Conservation (phyloP, 306 rosid genomes). For the Cyclanthera cordifolia region DNA sequence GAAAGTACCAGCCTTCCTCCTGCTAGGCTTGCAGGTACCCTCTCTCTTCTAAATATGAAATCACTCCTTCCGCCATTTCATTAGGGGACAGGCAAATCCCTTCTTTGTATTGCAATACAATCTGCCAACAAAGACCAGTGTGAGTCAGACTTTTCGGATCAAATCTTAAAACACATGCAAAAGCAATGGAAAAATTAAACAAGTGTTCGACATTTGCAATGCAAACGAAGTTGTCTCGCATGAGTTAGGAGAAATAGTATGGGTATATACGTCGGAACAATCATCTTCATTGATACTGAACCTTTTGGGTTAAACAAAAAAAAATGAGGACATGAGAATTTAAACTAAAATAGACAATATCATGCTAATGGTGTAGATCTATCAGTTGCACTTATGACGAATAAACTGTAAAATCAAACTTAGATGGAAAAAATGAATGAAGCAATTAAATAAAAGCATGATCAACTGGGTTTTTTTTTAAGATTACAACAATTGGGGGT, state of each 20-base stretch:
- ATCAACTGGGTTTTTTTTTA: not conserved
- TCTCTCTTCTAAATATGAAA: constrained; percentile 63
- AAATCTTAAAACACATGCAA: not conserved
- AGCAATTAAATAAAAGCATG: not conserved
- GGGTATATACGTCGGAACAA: too few species aligned
- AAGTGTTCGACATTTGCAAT: not conserved
- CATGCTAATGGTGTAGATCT: too few species aligned
- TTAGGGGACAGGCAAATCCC: constrained; percentile 34
- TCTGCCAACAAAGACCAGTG: constrained; percentile 35
- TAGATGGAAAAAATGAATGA: not conserved
- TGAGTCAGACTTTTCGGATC: not conserved
- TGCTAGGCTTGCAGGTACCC: constrained; percentile 53
- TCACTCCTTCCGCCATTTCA: constrained; percentile 55
- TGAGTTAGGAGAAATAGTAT: too few species aligned
- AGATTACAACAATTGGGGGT: too few species aligned
- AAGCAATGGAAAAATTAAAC: not conserved
- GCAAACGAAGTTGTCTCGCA: too few species aligned
- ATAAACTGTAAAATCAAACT: not conserved
- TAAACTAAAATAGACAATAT: too few species aligned
- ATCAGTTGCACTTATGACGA: too few species aligned
- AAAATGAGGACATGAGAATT: too few species aligned
- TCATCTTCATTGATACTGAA: too few species aligned
- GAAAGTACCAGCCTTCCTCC: constrained; percentile 18
- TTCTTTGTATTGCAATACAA: constrained; percentile 55
- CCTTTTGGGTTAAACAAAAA: too few species aligned